phyloP scores from a whole-genome alignment of 2,329 filamentous ascomycete species.

The Neocucurbitaria cava region DNA sequence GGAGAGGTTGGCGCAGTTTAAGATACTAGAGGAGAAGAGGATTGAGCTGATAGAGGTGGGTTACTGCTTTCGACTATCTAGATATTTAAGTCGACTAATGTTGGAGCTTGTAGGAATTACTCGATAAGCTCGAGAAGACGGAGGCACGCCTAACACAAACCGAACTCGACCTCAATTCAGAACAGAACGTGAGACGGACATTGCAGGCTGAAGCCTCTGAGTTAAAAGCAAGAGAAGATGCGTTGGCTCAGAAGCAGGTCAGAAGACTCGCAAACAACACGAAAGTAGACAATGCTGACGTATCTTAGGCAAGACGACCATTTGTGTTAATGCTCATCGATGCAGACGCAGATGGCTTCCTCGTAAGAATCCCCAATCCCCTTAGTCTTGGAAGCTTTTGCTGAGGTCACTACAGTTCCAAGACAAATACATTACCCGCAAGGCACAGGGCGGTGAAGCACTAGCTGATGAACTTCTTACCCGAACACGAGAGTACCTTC shows the following conservation, averaged over 20 bases:
- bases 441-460: constrained; percentile 44
- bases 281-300: constrained; percentile 10
- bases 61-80: neutral
- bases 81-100: neutral
- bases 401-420: constrained; percentile 36
- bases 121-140: constrained; percentile 47
- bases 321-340: constrained; percentile 48
- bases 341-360: constrained; percentile 46
- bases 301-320: constrained; percentile 38
- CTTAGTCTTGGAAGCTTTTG: neutral
- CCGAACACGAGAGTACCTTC: constrained; percentile 43
- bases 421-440: constrained; percentile 46
- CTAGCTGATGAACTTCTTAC: constrained; percentile 45
- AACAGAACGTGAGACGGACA: constrained; percentile 47
- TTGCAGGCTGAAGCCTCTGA: constrained; percentile 45
- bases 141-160: constrained; percentile 46
- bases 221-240: constrained; percentile 37
- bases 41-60: constrained; percentile 46
- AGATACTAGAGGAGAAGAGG: constrained; percentile 46
- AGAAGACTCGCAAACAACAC: neutral
- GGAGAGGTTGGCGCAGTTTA: constrained; percentile 45
- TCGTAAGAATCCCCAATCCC: constrained; percentile 26
- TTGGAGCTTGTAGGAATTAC: constrained; percentile 34
- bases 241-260: constrained; percentile 41
- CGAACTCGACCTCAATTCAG: constrained; percentile 46